Evolutionary conservation across 1,284 basidiomycete species (phyloP), one percentile per base, ranked within the genome.

Genomic region (Agroathelia rolfsii): DNA sequence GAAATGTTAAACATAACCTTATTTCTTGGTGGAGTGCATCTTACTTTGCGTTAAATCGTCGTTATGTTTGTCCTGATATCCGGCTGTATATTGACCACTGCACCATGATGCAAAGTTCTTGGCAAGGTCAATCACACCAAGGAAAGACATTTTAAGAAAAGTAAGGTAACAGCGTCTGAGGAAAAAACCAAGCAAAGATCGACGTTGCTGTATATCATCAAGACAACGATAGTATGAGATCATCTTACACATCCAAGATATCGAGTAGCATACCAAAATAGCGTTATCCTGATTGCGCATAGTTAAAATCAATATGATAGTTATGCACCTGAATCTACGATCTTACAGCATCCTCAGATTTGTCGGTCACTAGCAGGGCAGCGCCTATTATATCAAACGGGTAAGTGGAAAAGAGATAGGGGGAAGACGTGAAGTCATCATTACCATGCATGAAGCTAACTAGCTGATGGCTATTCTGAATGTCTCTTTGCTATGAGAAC

Each of bases 121-220:
- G 39, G 71, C 70, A 20, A 87, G 62, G 38, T 69, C 69, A 26
- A 67, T 59, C 12, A 80, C 60, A 4, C 76, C 82, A 33, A 67
- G 62, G 42, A 77, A 82, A 0, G 82, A 82, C 4, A 87, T 59
- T 47, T 87, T 87, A 42, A 68, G 49, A 51, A 77, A 86, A 45
- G 69, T 76, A 31, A 83, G 62, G 40, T 67, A 76, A 47, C 78
- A 83, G 27, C 84, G 66, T 30, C 83, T 75, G 44, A 69, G 74
- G 44, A 86, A 86, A 45, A 73, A 81, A 3, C 83, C 84, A 51
- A 86, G 83, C 19, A 83, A 55, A 1, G 84, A 87, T n/a, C 81
- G 74, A 21, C 74, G 71, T 35, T 59, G 58, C 76, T 77, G 45
- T 10, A 15, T 35, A n/a, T 11, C 26, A 28, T 6, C 37, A 33